phyloP scores from a whole-genome alignment of 768 basidiomycete genomes.

The Xerocomus potaroensis region DNA sequence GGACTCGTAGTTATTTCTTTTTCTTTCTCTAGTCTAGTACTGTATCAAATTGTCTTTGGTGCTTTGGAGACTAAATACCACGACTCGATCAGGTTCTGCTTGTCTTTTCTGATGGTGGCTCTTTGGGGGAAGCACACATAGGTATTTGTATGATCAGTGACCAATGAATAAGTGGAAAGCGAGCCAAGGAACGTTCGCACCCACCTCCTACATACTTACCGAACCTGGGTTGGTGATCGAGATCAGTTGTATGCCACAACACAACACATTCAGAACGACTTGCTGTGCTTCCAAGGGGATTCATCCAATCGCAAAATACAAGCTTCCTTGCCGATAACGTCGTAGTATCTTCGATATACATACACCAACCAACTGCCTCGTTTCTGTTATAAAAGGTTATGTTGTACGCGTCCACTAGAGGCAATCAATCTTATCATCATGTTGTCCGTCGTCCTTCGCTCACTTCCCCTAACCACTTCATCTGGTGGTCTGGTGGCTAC shows the following conservation, averaged over 20 bases:
- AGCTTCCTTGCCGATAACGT: not conserved
- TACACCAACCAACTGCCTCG: not conserved
- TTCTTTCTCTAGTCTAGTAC: conserved; percentile 5
- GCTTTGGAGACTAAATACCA: conserved; percentile 13
- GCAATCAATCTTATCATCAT: too few relatives aligned
- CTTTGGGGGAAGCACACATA: not conserved
- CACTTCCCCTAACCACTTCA: not conserved
- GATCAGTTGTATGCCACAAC: conserved; percentile 4
- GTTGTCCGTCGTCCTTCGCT: not conserved
- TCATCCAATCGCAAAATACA: not conserved
- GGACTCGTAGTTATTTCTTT: conserved; percentile 8
- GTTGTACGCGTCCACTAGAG: not conserved
- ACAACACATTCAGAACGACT: not conserved
- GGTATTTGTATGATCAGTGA: not conserved
- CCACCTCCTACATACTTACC: not conserved
- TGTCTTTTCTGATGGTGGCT: conserved; percentile 9
- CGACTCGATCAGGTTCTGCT: conserved; percentile 8
- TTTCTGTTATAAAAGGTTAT: not conserved
- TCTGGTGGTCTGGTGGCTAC: not conserved
- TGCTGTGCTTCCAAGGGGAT: too few relatives aligned
- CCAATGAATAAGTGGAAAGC: not conserved
- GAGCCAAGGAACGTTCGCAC: not conserved
- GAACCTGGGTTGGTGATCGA: not conserved
- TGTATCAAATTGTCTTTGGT: conserved; percentile 12
- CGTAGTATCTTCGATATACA: too few relatives aligned